A percentile compares a stretch with the other conserved stretches of the same genome.
Evolutionary conservation across 768 basidiomycete genomes (phyloP).

Genomic region (Termitomyces sp.): DNA sequence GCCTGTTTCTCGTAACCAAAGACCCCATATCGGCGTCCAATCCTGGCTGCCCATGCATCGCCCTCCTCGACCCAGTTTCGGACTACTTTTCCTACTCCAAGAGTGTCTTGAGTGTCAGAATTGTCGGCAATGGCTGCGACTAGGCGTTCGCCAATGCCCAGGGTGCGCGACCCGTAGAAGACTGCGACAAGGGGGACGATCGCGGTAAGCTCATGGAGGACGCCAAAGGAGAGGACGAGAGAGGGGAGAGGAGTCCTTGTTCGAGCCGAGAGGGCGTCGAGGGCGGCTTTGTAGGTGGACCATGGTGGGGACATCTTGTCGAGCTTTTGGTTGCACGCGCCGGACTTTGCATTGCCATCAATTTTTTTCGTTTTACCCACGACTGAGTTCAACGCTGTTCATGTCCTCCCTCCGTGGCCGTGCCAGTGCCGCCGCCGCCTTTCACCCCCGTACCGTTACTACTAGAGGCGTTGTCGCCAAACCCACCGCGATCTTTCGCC

Average conservation of each 20-base stretch:
- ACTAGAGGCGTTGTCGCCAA: slow-evolving; percentile 14
- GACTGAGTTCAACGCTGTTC: background rate
- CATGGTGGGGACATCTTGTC: background rate
- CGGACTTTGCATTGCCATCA: background rate
- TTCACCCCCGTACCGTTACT: slow-evolving; percentile 24
- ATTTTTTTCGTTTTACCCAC: slow-evolving; percentile 14
- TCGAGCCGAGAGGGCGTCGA: slow-evolving; percentile 57
- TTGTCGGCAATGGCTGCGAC: slow-evolving; percentile 36
- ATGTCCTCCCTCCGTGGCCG: slow-evolving; percentile 8
- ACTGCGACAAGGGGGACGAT: slow-evolving; percentile 69
- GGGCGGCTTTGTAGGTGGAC: slow-evolving; percentile 45
- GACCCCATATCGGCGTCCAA: slow-evolving; percentile 75
- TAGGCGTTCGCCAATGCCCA: slow-evolving; percentile 68
- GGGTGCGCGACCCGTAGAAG: slow-evolving; percentile 63
- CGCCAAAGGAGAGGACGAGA: slow-evolving; percentile 70
- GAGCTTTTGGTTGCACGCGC: background rate
- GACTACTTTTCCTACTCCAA: slow-evolving; percentile 42
- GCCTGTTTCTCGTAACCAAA: slow-evolving; percentile 69
- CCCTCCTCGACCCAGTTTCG: slow-evolving; percentile 75
- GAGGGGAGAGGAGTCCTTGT: slow-evolving; percentile 78
- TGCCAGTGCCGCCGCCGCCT: background rate
- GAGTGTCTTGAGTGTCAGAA: slow-evolving; percentile 9
- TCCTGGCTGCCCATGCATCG: slow-evolving; percentile 60
- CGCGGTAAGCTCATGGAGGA: slow-evolving; percentile 86
- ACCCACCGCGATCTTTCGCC: slow-evolving; percentile 18